These are phyloP conservation scores for Setaria viridis DNA, from an alignment of 202 grass and related monocot species.

Conservation along the genomic window DNA sequence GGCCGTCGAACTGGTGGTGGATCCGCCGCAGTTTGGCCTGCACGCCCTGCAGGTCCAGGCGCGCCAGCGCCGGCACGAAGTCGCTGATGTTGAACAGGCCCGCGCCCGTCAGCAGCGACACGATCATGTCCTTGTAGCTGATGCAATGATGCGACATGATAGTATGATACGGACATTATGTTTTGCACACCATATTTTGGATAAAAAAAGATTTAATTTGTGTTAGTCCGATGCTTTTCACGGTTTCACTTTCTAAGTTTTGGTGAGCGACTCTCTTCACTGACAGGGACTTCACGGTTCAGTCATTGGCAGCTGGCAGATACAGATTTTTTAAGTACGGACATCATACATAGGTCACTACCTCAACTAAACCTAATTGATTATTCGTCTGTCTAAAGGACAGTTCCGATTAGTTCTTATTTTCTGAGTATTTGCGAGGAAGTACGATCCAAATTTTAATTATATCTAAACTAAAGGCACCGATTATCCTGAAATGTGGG, in stretches of 20 bases:
- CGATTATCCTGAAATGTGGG: background rate
- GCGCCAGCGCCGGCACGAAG: constrained; percentile 78
- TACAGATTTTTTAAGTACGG: background rate
- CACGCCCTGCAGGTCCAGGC: constrained; percentile 87
- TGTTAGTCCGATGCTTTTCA: no score
- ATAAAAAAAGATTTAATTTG: no score
- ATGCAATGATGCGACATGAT: background rate
- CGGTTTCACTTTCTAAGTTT: background rate
- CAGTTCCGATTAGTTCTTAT: background rate
- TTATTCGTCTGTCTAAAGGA: background rate
- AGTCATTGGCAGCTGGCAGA: background rate
- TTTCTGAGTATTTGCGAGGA: no score
- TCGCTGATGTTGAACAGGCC: constrained; percentile 90
- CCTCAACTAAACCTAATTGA: background rate
- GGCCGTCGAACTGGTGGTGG: constrained; percentile 67
- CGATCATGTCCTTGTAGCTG: constrained; percentile 92
- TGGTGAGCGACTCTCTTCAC: background rate
- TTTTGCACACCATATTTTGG: no score
- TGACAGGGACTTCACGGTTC: background rate
- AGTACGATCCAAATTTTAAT: background rate
- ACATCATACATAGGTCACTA: background rate
- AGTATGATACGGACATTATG: no score
- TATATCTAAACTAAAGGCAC: background rate
- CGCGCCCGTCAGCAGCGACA: constrained; percentile 70
- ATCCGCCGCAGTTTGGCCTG: constrained; percentile 73